A percentile compares a stretch with the other conserved stretches of the same genome.
Evolutionary conservation across 2,329 filamentous ascomycete species (phyloP).

Genomic region (Pseudocercospora ulei): DNA sequence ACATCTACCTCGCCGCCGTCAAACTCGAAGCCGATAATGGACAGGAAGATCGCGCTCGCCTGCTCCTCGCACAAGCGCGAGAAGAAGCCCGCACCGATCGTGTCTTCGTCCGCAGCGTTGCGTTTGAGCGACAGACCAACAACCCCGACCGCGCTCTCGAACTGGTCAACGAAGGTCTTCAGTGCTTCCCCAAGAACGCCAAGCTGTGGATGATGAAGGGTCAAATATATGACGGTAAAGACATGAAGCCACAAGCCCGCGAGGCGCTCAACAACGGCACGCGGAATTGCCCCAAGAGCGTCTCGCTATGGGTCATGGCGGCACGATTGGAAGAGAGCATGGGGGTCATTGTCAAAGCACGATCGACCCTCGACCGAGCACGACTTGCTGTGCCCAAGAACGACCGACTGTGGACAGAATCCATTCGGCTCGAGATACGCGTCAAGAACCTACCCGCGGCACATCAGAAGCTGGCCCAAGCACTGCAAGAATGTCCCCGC

Average conservation of each 20-base stretch:
- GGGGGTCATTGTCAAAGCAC: constrained; percentile 79
- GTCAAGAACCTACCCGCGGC: constrained; percentile 75
- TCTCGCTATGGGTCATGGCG: constrained; percentile 82
- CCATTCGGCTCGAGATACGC: constrained; percentile 82
- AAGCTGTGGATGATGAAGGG: constrained; percentile 99
- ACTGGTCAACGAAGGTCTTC: constrained; percentile 74
- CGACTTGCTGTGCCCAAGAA: constrained; percentile 78
- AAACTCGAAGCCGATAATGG: constrained; percentile 89
- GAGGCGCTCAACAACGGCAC: constrained; percentile 85
- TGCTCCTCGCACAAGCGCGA: constrained; percentile 71
- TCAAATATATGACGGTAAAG: constrained; percentile 82
- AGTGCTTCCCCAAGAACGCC: constrained; percentile 71
- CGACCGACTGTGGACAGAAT: constrained; percentile 79
- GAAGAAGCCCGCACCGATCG: constrained; percentile 87
- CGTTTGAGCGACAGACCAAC: constrained; percentile 78
- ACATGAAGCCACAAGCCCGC: constrained; percentile 70
- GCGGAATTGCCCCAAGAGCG: constrained; percentile 71
- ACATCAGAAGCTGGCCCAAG: constrained; percentile 84
- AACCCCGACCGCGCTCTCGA: constrained; percentile 73
- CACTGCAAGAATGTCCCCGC: constrained; percentile 79
- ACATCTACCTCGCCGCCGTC: constrained; percentile 94
- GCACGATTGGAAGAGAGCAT: constrained; percentile 76
- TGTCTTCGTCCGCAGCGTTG: constrained; percentile 93
- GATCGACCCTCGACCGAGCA: constrained; percentile 85
- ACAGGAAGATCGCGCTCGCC: constrained; percentile 69